A percentile compares a stretch with the other conserved stretches of the same genome.
Evolutionary conservation across 768 basidiomycete genomes (phyloP).

Genomic region (Tephrocybe rancida): DNA sequence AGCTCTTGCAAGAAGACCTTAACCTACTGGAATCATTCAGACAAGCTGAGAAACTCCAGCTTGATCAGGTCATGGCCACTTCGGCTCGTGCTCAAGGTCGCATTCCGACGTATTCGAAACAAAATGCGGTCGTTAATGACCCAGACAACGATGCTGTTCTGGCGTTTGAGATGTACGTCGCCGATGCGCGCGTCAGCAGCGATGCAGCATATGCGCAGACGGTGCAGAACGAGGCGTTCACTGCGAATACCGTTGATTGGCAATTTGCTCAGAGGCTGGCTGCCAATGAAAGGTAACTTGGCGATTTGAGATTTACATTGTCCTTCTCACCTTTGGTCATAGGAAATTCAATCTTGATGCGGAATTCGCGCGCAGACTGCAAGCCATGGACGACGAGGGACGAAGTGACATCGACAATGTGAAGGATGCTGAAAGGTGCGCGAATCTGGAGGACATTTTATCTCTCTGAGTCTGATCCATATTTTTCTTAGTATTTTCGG

Average conservation of each 20-base stretch:
- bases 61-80: constrained; percentile 27
- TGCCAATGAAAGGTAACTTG: constrained; percentile 27
- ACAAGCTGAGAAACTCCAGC: constrained; percentile 34
- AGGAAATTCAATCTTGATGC: constrained; percentile 36
- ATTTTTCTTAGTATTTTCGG: constrained; percentile 2
- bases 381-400: constrained; percentile 29
- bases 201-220: constrained; percentile 34
- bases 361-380: constrained; percentile 36
- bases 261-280: constrained; percentile 40
- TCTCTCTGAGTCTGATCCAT: neutral
- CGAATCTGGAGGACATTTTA: neutral
- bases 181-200: constrained; percentile 27
- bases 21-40: constrained; percentile 20
- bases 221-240: constrained; percentile 29
- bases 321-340: neutral
- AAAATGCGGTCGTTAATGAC: neutral
- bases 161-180: constrained; percentile 27
- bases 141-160: constrained; percentile 26
- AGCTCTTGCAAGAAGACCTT: constrained; percentile 35
- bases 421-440: constrained; percentile 33
- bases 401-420: constrained; percentile 24
- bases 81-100: constrained; percentile 27
- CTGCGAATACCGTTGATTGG: constrained; percentile 23
- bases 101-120: constrained; percentile 21
- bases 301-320: neutral